Evolutionary conservation across 495 filamentous ascomycete genomes (phyloP).

Genomic region (Penicillium bialowiezense): DNA sequence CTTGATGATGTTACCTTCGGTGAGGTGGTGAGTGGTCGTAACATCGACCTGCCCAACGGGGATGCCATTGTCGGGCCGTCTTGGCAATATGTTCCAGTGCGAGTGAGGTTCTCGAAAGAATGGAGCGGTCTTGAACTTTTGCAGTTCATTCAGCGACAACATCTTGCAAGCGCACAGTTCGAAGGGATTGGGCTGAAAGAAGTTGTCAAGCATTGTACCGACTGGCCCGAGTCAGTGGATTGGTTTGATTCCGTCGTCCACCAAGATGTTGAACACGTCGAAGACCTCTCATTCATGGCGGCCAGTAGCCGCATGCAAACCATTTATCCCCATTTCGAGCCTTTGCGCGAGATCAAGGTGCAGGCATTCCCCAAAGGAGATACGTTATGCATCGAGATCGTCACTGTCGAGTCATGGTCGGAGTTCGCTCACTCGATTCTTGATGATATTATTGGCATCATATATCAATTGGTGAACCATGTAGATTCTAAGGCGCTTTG

Average conservation of each 20-base stretch:
- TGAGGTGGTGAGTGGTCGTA: constrained; percentile 43
- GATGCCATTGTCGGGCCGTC: constrained; percentile 33
- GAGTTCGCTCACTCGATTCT: constrained; percentile 23
- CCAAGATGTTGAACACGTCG: constrained; percentile 41
- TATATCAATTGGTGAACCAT: constrained; percentile 8
- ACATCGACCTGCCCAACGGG: constrained; percentile 31
- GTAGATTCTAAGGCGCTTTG: background rate
- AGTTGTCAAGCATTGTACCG: constrained; percentile 8
- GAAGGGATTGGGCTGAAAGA: constrained; percentile 11
- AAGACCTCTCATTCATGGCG: constrained; percentile 28
- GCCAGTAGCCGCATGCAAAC: constrained; percentile 33
- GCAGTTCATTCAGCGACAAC: constrained; percentile 10
- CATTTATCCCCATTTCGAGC: constrained; percentile 41
- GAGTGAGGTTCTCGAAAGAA: constrained; percentile 11
- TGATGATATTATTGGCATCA: constrained; percentile 7
- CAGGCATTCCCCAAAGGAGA: constrained; percentile 39
- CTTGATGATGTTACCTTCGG: constrained; percentile 51
- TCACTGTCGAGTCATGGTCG: constrained; percentile 41
- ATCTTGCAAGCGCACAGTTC: constrained; percentile 7
- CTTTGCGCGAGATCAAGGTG: constrained; percentile 44
- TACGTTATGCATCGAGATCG: constrained; percentile 38
- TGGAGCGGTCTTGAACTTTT: constrained; percentile 26
- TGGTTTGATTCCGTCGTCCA: constrained; percentile 16
- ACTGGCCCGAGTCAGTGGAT: constrained; percentile 8
- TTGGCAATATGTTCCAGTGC: constrained; percentile 18